phyloP scores from a whole-genome alignment of 176 grass and related monocot species.

The Raddia distichophylla region DNA sequence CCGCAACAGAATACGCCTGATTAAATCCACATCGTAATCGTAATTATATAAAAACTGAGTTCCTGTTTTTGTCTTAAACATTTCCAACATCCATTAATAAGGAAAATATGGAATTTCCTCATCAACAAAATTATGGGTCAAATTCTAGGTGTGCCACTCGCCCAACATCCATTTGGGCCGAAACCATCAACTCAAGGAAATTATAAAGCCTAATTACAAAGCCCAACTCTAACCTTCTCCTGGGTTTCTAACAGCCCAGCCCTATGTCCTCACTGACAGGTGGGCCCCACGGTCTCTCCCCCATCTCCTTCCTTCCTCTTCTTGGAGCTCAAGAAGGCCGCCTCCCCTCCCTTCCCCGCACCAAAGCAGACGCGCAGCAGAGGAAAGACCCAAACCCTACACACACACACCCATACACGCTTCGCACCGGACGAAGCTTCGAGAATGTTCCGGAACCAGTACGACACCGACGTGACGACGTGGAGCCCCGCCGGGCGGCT shows the following conservation, averaged over 20 bases:
- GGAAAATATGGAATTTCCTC: too few relatives aligned
- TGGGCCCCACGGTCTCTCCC: background rate
- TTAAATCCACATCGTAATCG: too few relatives aligned
- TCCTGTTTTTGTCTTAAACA: too few relatives aligned
- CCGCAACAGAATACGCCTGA: too few relatives aligned
- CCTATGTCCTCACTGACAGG: background rate
- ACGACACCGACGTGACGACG: slow-evolving; percentile 91
- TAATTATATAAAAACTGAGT: too few relatives aligned
- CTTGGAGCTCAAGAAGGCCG: slow-evolving; percentile 49
- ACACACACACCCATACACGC: background rate
- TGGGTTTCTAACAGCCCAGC: background rate
- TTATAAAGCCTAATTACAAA: too few relatives aligned
- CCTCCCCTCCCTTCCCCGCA: background rate
- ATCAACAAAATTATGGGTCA: too few relatives aligned
- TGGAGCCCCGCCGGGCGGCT: slow-evolving; percentile 92
- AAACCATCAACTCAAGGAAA: too few relatives aligned
- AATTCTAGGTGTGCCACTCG: too few relatives aligned
- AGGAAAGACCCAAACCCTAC: slow-evolving; percentile 28
- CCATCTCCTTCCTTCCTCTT: background rate
- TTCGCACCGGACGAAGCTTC: background rate
- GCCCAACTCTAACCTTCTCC: too few relatives aligned
- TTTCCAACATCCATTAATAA: too few relatives aligned
- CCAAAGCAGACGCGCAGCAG: background rate
- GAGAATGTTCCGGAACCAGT: slow-evolving; percentile 92
- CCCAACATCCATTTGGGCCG: too few relatives aligned